Evolutionary conservation across 148 eudicot genomes (phyloP).

Genomic region (Rheum nobile): DNA sequence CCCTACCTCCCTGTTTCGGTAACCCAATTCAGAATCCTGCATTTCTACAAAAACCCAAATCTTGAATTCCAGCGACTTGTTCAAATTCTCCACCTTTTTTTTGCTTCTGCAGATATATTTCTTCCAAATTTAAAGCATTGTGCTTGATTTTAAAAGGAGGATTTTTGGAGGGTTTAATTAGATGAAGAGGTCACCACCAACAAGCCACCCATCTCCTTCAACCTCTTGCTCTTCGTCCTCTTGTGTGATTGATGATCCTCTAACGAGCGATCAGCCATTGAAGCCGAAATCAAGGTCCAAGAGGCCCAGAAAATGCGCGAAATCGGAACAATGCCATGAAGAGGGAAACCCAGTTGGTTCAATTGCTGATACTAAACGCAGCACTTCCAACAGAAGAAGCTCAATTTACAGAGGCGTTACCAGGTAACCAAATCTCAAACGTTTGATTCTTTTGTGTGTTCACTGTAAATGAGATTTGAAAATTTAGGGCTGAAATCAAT

Average conservation of each 20-base stretch:
- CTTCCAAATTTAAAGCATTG: not conserved
- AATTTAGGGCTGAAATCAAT: no score
- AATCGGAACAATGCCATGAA: not conserved
- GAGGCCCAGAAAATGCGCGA: constrained; percentile 3
- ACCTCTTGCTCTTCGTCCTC: constrained; percentile 6
- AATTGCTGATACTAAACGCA: constrained; percentile 10
- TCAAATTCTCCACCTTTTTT: not conserved
- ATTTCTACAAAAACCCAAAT: not conserved
- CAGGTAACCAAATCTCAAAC: constrained; percentile 22
- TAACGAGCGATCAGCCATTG: not conserved
- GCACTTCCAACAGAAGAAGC: constrained; percentile 27
- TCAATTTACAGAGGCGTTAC: constrained; percentile 78
- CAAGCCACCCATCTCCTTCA: constrained; percentile 7
- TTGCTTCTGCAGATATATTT: not conserved
- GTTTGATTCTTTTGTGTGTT: not conserved
- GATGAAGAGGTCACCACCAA: constrained; percentile 5
- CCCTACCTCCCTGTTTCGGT: not conserved
- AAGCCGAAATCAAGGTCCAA: not conserved
- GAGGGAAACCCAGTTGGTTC: not conserved
- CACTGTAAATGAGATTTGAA: no score
- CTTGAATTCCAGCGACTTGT: not conserved
- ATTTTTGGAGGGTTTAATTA: not conserved
- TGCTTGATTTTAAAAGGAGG: not conserved
- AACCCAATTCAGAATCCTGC: not conserved
- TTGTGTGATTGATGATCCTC: constrained; percentile 1